Evolutionary conservation across 768 basidiomycete species (phyloP).

Genomic region (Austroboletus eburneus): DNA sequence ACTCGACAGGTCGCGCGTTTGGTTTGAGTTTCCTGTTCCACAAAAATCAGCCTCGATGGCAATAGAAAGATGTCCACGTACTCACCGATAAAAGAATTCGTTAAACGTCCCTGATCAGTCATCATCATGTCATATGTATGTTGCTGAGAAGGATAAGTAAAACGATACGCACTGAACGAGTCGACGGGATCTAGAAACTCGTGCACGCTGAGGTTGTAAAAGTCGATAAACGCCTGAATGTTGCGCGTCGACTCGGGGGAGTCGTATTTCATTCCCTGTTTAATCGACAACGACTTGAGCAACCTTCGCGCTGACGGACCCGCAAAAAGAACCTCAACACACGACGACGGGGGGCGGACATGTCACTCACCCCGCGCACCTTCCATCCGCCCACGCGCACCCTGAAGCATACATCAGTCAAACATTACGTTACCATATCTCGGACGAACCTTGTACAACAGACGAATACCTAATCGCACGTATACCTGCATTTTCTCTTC

Average conservation of each 20-base stretch:
- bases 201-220: conserved; percentile 77
- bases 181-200: conserved; percentile 82
- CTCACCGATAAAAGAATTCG: conserved; percentile 78
- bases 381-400: conserved; percentile 85
- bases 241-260: conserved; percentile 77
- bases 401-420: conserved; percentile 36
- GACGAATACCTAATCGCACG: conserved; percentile 85
- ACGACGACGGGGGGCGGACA: not conserved
- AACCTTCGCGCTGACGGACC: conserved; percentile 48
- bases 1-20: conserved; percentile 69
- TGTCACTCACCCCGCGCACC: conserved; percentile 65
- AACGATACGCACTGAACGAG: conserved; percentile 77
- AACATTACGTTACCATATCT: not conserved
- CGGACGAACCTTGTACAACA: conserved; percentile 73
- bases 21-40: conserved; percentile 75
- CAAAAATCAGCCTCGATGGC: not conserved
- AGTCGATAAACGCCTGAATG: conserved; percentile 84
- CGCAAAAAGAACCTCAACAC: conserved; percentile 34
- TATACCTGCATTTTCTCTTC: conserved; percentile 99
- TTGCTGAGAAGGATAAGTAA: not conserved
- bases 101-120: conserved; percentile 76
- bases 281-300: conserved; percentile 85
- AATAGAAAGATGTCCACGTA: not conserved
- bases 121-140: not conserved
- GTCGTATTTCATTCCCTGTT: conserved; percentile 93